These are phyloP conservation scores for Paramecium pentaurelia DNA, from an alignment of 73 alveolate genomes.

Conservation along the genomic window DNA sequence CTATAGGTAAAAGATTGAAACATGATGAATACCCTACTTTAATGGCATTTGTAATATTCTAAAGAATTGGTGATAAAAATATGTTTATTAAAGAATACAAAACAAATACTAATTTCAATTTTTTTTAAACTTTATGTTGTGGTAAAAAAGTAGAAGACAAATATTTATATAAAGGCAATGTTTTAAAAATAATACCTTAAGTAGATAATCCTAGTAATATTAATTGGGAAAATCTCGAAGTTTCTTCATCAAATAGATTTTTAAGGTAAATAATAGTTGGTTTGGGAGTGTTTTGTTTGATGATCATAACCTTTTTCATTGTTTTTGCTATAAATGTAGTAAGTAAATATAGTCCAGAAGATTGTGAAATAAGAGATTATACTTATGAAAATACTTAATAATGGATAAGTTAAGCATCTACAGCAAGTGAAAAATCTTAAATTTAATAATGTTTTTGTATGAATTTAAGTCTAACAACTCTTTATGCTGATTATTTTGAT, in stretches of 20 bases:
- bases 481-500: conserved; percentile 2
- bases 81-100: conserved; percentile 52
- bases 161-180: background rate
- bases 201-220: conserved; percentile 66
- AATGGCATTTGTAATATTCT: conserved; percentile 66
- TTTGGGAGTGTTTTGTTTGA: conserved; percentile 29
- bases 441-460: conserved; percentile 49
- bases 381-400: background rate
- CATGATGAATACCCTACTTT: conserved; percentile 55
- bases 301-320: conserved; percentile 41
- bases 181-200: background rate
- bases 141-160: background rate
- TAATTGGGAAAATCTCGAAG: conserved; percentile 66
- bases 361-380: background rate
- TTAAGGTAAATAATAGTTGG: conserved; percentile 30
- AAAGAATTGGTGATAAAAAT: conserved; percentile 45
- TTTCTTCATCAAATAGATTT: conserved; percentile 16
- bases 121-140: background rate
- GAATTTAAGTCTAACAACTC: background rate
- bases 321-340: conserved; percentile 45
- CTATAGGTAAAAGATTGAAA: background rate
- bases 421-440: background rate
- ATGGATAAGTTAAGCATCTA: background rate
- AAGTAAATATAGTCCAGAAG: conserved; percentile 17
- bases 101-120: background rate